Conservation (phyloP, 495 filamentous ascomycete genomes). For the Viridothelium virens region DNA sequence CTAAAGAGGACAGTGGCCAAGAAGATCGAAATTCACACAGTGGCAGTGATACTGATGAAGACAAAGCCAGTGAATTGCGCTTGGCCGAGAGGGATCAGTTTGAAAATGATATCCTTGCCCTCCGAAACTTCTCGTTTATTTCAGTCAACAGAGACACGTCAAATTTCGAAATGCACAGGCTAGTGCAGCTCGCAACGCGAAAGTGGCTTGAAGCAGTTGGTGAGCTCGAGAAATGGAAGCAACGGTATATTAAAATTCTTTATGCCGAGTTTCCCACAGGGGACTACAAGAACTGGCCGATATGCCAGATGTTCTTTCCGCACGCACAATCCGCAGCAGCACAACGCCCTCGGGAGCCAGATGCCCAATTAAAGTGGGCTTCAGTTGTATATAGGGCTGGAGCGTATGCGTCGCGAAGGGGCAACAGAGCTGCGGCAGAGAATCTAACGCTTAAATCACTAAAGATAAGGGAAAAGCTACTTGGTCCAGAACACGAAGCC, state of each 20-base stretch:
- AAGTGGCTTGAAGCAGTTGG: constrained; percentile 38
- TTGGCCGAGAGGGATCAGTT: constrained; percentile 11
- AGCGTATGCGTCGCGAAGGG: constrained; percentile 5
- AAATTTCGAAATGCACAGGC: constrained; percentile 42
- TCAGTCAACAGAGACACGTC: constrained; percentile 16
- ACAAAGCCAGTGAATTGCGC: neutral
- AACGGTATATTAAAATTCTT: constrained; percentile 37
- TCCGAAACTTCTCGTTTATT: constrained; percentile 21
- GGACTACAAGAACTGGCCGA: constrained; percentile 27
- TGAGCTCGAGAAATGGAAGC: constrained; percentile 36
- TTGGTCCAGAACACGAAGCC: neutral
- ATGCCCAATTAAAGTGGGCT: constrained; percentile 15
- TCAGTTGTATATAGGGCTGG: constrained; percentile 6
- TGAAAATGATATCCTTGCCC: constrained; percentile 20
- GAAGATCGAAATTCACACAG: neutral
- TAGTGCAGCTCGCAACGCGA: constrained; percentile 42
- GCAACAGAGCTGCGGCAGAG: neutral
- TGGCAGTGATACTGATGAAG: constrained; percentile 10
- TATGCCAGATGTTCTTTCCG: constrained; percentile 30
- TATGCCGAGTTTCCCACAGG: constrained; percentile 36
- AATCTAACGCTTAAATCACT: neutral
- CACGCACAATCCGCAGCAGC: constrained; percentile 24
- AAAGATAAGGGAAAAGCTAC: neutral
- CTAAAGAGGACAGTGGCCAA: neutral
- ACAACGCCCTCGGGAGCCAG: constrained; percentile 12